phyloP scores from a whole-genome alignment of 2,329 filamentous ascomycete genomes.

The Paraphaeosphaeria sporulosa region DNA sequence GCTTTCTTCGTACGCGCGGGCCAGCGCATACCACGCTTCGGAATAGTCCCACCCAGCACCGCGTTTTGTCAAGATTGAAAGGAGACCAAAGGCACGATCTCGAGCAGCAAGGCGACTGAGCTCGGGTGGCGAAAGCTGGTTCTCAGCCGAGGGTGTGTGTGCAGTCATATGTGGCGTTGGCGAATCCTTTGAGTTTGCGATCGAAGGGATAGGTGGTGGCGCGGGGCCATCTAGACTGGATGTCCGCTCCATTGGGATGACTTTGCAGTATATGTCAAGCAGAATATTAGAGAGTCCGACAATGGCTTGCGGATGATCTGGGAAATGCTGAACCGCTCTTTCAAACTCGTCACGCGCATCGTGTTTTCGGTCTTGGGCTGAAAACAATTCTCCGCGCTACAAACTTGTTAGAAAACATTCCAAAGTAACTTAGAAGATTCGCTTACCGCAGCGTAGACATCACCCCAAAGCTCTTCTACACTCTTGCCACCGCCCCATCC shows the following conservation, averaged over 20 bases:
- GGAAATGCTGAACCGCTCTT: conserved; percentile 77
- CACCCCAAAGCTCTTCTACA: conserved; percentile 83
- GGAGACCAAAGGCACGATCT: conserved; percentile 84
- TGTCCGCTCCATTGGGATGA: conserved; percentile 64
- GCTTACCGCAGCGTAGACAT: conserved; percentile 81
- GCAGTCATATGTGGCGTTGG: conserved; percentile 59
- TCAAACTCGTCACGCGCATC: conserved; percentile 81
- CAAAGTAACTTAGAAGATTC: conserved; percentile 17
- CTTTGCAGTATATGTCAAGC: conserved; percentile 81
- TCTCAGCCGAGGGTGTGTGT: conserved; percentile 50
- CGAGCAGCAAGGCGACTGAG: conserved; percentile 87
- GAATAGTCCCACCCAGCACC: conserved; percentile 89
- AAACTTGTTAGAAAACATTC: not conserved
- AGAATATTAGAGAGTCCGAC: conserved; percentile 85
- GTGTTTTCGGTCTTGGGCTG: conserved; percentile 69
- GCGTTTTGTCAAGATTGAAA: conserved; percentile 83
- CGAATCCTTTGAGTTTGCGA: conserved; percentile 17
- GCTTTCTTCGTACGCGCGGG: conserved; percentile 85
- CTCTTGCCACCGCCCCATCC: conserved; percentile 84
- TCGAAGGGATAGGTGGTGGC: conserved; percentile 17
- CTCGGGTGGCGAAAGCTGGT: conserved; percentile 66
- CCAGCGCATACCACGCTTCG: conserved; percentile 91
- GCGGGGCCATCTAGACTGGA: conserved; percentile 35
- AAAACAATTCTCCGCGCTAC: conserved; percentile 72
- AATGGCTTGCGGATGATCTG: conserved; percentile 81